These are phyloP conservation scores for Paecilomyces dactylethromorphus DNA, from an alignment of 2,329 filamentous ascomycete species.

Conservation along the genomic window DNA sequence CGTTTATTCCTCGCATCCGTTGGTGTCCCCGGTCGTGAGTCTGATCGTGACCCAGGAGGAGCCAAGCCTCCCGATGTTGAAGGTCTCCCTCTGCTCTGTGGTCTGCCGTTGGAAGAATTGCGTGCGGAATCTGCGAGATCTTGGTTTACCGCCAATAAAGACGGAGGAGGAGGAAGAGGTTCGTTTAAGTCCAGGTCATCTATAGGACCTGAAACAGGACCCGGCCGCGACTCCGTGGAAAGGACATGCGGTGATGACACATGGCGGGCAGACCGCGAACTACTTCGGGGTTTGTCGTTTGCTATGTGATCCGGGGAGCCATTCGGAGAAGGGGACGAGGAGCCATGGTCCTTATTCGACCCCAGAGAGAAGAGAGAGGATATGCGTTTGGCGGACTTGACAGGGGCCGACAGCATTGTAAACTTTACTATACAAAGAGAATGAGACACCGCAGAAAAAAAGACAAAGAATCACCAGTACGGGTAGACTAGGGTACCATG, in stretches of 20 bases:
- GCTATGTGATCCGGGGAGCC: constrained; percentile 14
- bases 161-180: constrained; percentile 33
- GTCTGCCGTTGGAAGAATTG: constrained; percentile 25
- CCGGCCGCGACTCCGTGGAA: constrained; percentile 19
- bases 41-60: constrained; percentile 25
- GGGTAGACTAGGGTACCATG: background rate
- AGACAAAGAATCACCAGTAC: background rate
- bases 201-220: constrained; percentile 14
- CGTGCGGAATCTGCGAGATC: constrained; percentile 27
- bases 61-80: constrained; percentile 26
- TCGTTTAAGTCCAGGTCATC: constrained; percentile 24
- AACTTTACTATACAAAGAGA: constrained; percentile 4
- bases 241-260: constrained; percentile 25
- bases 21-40: constrained; percentile 26
- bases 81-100: constrained; percentile 31
- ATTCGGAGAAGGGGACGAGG: constrained; percentile 21
- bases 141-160: constrained; percentile 30
- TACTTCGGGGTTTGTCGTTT: constrained; percentile 21
- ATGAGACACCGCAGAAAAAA: background rate
- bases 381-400: constrained; percentile 39
- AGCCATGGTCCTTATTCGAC: constrained; percentile 25
- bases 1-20: constrained; percentile 25
- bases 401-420: constrained; percentile 35
- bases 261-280: constrained; percentile 26
- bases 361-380: constrained; percentile 40